Conservation (phyloP, 1,139 yeast genomes). For the Yamadazyma diospyri region DNA sequence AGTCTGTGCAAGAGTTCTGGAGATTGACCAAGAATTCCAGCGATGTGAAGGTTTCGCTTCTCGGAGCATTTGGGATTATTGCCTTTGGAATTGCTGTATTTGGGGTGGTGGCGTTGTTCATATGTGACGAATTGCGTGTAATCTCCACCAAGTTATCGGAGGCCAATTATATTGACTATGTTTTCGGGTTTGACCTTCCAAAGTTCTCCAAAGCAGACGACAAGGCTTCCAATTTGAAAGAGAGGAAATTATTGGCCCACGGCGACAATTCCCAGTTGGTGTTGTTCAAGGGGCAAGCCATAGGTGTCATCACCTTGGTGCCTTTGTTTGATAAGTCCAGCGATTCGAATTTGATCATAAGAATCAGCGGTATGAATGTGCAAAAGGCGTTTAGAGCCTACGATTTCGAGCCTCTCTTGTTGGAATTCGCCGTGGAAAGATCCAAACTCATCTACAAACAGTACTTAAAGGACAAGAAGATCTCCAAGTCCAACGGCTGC, state of each 20-base stretch:
- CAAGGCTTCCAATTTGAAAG: conserved; percentile 22
- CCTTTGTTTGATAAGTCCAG: conserved; percentile 35
- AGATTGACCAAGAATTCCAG: conserved; percentile 18
- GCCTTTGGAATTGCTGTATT: conserved; percentile 15
- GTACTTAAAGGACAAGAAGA: conserved; percentile 22
- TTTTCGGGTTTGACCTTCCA: conserved; percentile 55
- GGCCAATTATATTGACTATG: conserved; percentile 29
- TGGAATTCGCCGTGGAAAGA: conserved; percentile 57
- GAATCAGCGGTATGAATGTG: conserved; percentile 56
- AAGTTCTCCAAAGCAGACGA: conserved; percentile 36
- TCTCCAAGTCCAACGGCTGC: conserved; percentile 24
- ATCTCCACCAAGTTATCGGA: conserved; percentile 40
- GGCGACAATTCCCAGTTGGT: conserved; percentile 53
- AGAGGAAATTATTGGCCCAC: conserved; percentile 22
- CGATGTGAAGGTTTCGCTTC: conserved; percentile 25
- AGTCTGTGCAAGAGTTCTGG: conserved; percentile 33
- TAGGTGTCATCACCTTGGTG: conserved; percentile 51
- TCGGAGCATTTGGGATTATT: conserved; percentile 24
- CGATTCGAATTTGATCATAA: conserved; percentile 39
- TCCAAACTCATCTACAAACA: conserved; percentile 39
- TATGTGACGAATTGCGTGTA: conserved; percentile 44
- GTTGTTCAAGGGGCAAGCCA: conserved; percentile 62
- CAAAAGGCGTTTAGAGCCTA: conserved; percentile 63
- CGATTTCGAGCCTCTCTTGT: conserved; percentile 58
- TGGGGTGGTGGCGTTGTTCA: conserved; percentile 21